A percentile compares a stretch with the other conserved stretches of the same genome.
phyloP scores from a whole-genome alignment of 2,329 filamentous ascomycete genomes.

The Nothophoma quercina region DNA sequence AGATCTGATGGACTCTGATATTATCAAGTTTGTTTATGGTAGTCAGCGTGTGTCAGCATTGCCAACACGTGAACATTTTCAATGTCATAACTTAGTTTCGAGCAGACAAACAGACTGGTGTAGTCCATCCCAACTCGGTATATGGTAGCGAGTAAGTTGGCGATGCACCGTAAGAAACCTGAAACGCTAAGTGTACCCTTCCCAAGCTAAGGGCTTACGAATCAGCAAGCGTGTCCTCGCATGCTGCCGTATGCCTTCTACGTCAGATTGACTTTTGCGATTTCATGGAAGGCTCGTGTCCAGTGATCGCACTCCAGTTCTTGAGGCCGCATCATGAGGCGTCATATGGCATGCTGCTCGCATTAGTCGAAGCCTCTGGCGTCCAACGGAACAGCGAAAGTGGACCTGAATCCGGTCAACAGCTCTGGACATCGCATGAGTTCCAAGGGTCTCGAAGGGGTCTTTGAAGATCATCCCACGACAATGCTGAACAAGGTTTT shows the following conservation, averaged over 20 bases:
- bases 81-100: neutral
- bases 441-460: conserved; percentile 5
- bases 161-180: conserved; percentile 24
- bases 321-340: conserved; percentile 7
- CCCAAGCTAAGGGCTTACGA: conserved; percentile 41
- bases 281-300: neutral
- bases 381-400: neutral
- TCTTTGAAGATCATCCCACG: conserved; percentile 3
- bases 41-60: neutral
- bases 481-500: conserved; percentile 27
- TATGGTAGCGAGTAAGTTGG: conserved; percentile 19
- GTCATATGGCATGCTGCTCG: conserved; percentile 10
- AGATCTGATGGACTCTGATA: neutral
- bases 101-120: neutral
- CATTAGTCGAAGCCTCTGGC: conserved; percentile 4
- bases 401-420: neutral
- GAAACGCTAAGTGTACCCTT: conserved; percentile 37
- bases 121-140: conserved; percentile 8
- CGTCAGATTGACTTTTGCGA: conserved; percentile 7
- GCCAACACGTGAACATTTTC: neutral
- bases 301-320: conserved; percentile 1
- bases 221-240: conserved; percentile 36
- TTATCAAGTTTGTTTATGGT: neutral
- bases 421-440: neutral
- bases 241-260: conserved; percentile 14